phyloP scores from a whole-genome alignment of 1,284 basidiomycete species.

The Albatrellus sp. region DNA sequence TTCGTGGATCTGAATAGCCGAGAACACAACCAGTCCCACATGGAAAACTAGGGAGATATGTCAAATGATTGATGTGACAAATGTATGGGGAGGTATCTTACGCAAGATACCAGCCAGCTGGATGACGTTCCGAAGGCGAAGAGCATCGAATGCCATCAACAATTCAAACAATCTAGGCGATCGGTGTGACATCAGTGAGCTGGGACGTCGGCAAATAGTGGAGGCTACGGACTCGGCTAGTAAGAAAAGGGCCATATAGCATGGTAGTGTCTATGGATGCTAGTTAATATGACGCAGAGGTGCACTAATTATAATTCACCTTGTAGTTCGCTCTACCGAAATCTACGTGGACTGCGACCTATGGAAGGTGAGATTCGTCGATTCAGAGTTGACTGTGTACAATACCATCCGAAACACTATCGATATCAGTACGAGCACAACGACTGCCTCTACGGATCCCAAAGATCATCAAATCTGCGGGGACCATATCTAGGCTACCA shows the following conservation, averaged over 20 bases:
- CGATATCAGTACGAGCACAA: slow-evolving; percentile 33
- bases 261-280: slow-evolving; percentile 55
- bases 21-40: slow-evolving; percentile 54
- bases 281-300: neutral
- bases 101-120: slow-evolving; percentile 64
- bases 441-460: slow-evolving; percentile 29
- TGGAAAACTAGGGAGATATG: slow-evolving; percentile 47
- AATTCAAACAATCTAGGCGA: slow-evolving; percentile 54
- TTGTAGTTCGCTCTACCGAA: slow-evolving; percentile 37
- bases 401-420: slow-evolving; percentile 26
- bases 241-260: slow-evolving; percentile 70
- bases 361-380: slow-evolving; percentile 9
- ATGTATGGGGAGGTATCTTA: slow-evolving; percentile 17
- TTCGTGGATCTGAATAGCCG: slow-evolving; percentile 64
- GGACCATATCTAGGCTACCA: neutral
- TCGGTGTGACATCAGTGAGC: too few relatives aligned
- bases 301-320: slow-evolving; percentile 20
- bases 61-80: neutral
- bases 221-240: slow-evolving; percentile 52
- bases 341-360: slow-evolving; percentile 44
- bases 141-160: slow-evolving; percentile 62
- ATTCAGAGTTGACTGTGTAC: slow-evolving; percentile 1
- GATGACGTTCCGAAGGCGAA: slow-evolving; percentile 63
- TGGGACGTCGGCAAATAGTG: neutral
- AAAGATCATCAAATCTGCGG: neutral